Evolutionary conservation across 1,284 basidiomycete species (phyloP).

Genomic region (Peniophora sp.): DNA sequence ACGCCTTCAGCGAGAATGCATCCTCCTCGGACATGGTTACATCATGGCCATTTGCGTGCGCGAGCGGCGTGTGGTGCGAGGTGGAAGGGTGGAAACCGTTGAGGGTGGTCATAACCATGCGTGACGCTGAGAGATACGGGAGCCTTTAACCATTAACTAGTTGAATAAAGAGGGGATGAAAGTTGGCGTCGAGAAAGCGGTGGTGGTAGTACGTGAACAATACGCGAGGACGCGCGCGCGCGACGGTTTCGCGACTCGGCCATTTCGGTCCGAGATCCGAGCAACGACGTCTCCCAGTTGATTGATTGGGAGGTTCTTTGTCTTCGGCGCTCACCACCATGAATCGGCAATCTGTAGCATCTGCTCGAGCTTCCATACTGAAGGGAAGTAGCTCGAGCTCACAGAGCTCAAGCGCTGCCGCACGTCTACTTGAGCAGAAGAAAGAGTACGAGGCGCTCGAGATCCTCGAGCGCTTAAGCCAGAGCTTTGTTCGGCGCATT

Average conservation of each 20-base stretch:
- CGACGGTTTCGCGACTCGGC: background rate
- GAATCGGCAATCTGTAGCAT: background rate
- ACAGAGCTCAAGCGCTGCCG: background rate
- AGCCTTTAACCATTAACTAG: background rate
- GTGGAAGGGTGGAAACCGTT: slow-evolving; percentile 24
- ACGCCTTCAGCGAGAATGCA: slow-evolving; percentile 17
- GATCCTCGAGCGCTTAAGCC: background rate
- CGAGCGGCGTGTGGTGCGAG: slow-evolving; percentile 22
- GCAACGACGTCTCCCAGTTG: background rate
- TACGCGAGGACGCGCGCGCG: background rate
- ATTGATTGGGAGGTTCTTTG: background rate
- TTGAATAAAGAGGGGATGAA: background rate
- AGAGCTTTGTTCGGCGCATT: background rate
- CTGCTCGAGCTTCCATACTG: background rate
- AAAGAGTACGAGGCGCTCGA: background rate
- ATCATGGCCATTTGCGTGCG: background rate
- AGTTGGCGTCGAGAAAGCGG: background rate
- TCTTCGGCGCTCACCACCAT: background rate
- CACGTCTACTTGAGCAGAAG: background rate
- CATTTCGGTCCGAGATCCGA: background rate
- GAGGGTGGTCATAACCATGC: slow-evolving; percentile 2
- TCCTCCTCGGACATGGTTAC: background rate
- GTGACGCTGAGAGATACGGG: background rate
- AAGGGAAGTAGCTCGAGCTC: background rate
- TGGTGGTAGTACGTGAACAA: background rate